Base-by-base conservation (phyloP, 352 stramenopile genomes). In the Phytophthora constricta region DNA sequence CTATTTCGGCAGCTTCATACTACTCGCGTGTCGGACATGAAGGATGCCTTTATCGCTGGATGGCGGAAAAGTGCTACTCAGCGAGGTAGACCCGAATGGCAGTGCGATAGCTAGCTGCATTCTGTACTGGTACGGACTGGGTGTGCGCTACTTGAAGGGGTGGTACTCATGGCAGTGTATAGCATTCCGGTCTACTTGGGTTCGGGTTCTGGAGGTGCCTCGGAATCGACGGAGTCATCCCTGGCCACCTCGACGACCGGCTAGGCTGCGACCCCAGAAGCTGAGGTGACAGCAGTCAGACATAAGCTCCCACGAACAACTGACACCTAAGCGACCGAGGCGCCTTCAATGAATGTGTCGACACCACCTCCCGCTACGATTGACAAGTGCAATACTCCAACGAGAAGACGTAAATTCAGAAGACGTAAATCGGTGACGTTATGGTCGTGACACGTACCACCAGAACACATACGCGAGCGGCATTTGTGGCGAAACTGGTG, bases 141-240 rank as follows among this genome's bases (percentile, higher is more conserved):
- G 70, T 11, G 67, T 74, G 13, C 63, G 72, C n/a, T 74, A 76
- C 28, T 45, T 65, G 2, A 59, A 79, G 42, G 62, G 55, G 23
- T 57, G 41, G 56, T 73, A 69, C 54, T 84, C 76, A 52, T 84
- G 73, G 68, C 74, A 82, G 70, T 84, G 34, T 84, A 84, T 63
- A 84, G 73, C 26, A 66, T 83, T 23, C 68, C 71, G 11, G 25
- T 78, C 7, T 64, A 70, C 41, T 70, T 55, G 3, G 33, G 55
- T 2, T 57, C 54, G 14, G 47, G 37, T 17, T 23, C 37, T 42
- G 47, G 37, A 17, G 31, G 46, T 45, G 23, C 51, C 5, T 28
- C 60, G 9, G 53, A 5, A 17, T n/a, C 45, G 5, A 33, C 42
- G 19, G 62, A 52, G 51, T 54, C 39, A 17, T 60, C 49, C 8